A percentile compares a stretch with the other conserved stretches of the same genome.
These are phyloP conservation scores for Jamesozyma hellenica DNA, from an alignment of 805 yeast genomes.

Conservation along the genomic window DNA sequence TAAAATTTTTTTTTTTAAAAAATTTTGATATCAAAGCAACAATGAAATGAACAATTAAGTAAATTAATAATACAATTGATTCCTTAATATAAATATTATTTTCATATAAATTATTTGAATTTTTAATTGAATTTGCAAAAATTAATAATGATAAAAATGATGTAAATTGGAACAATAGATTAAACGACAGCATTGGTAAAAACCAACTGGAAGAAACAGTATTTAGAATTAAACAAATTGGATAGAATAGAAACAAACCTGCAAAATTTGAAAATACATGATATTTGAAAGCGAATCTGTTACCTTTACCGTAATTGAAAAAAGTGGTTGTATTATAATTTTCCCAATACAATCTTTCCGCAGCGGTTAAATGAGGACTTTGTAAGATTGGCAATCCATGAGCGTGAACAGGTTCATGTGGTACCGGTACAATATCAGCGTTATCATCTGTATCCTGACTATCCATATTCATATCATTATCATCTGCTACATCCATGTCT, in stretches of 20 bases:
- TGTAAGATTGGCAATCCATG: constrained; percentile 72
- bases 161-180: constrained; percentile 36
- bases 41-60: constrained; percentile 43
- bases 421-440: constrained; percentile 29
- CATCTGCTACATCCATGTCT: constrained; percentile 21
- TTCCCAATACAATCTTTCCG: constrained; percentile 71
- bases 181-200: constrained; percentile 44
- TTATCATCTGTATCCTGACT: no score
- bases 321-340: constrained; percentile 67
- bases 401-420: constrained; percentile 38
- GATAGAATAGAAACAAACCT: constrained; percentile 50
- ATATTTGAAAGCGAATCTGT: constrained; percentile 40
- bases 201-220: constrained; percentile 50
- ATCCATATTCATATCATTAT: neutral
- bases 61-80: constrained; percentile 48
- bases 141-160: constrained; percentile 48
- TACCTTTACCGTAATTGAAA: constrained; percentile 42
- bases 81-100: constrained; percentile 61
- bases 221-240: constrained; percentile 55
- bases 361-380: constrained; percentile 50
- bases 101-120: constrained; percentile 47
- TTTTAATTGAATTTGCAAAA: constrained; percentile 49
- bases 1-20: constrained; percentile 14
- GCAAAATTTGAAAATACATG: constrained; percentile 42
- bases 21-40: constrained; percentile 43